These are phyloP conservation scores for Capronia coronata DNA, from an alignment of 2,329 filamentous ascomycete genomes.

Conservation along the genomic window DNA sequence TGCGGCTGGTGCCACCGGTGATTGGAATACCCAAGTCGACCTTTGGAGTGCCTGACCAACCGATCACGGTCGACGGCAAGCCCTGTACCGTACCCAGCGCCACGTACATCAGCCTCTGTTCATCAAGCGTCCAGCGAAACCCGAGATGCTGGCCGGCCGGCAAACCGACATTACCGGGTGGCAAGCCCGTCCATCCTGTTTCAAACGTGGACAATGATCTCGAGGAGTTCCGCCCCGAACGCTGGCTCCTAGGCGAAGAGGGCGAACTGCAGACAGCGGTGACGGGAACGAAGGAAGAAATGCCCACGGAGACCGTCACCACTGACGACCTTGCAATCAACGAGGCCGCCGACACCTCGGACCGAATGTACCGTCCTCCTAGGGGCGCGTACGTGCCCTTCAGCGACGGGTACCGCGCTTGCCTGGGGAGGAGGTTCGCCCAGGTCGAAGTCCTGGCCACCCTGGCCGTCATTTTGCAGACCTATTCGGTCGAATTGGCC, in stretches of 20 bases:
- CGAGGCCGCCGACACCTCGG: conserved; percentile 55
- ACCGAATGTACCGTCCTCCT: conserved; percentile 53
- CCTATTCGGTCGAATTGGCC: conserved; percentile 63
- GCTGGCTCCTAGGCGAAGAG: conserved; percentile 53
- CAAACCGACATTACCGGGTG: conserved; percentile 37
- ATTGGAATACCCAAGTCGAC: conserved; percentile 65
- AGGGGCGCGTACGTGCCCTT: conserved; percentile 52
- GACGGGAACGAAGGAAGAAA: conserved; percentile 6
- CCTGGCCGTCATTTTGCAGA: conserved; percentile 47
- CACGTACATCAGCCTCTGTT: conserved; percentile 51
- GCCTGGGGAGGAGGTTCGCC: conserved; percentile 51
- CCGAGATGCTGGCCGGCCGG: conserved; percentile 62
- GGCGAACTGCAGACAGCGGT: conserved; percentile 17
- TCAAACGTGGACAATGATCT: conserved; percentile 48
- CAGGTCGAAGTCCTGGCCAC: conserved; percentile 52
- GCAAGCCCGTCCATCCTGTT: conserved; percentile 31
- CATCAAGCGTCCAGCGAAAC: conserved; percentile 57
- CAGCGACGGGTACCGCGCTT: conserved; percentile 50
- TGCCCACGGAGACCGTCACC: conserved; percentile 26
- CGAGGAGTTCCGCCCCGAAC: conserved; percentile 63
- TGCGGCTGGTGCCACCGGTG: conserved; percentile 66
- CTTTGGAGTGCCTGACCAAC: conserved; percentile 40
- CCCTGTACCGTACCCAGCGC: conserved; percentile 53
- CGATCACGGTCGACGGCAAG: conserved; percentile 53
- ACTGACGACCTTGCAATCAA: conserved; percentile 44